phyloP scores from a whole-genome alignment of 441 rosid species.

The Omphalea diandra region DNA sequence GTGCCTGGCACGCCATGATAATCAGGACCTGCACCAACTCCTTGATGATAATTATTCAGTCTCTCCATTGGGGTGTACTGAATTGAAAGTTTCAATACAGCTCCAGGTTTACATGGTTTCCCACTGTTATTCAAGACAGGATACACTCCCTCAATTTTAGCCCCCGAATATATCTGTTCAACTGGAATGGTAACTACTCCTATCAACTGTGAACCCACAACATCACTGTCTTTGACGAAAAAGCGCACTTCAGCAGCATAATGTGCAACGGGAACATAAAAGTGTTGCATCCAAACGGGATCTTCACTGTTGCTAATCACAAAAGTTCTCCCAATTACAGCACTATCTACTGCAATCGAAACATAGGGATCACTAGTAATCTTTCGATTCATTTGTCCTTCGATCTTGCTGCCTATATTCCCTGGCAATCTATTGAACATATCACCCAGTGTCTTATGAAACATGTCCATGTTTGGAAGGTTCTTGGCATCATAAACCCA shows the following conservation, averaged over 20 bases:
- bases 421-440: conserved; percentile 51
- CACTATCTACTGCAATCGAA: conserved; percentile 54
- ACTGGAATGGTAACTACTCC: conserved; percentile 81
- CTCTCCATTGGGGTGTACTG: conserved; percentile 74
- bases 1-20: conserved; percentile 87
- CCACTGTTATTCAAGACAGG: conserved; percentile 57
- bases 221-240: conserved; percentile 89
- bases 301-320: conserved; percentile 84
- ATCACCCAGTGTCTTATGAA: conserved; percentile 79
- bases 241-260: conserved; percentile 77
- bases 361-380: conserved; percentile 97
- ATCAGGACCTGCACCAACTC: conserved; percentile 89
- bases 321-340: conserved; percentile 77
- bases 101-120: conserved; percentile 88
- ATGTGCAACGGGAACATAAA: conserved; percentile 91
- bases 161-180: conserved; percentile 66
- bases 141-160: conserved; percentile 63
- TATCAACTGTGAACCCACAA: conserved; percentile 85
- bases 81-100: conserved; percentile 58
- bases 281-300: conserved; percentile 91
- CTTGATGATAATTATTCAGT: conserved; percentile 63
- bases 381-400: conserved; percentile 45
- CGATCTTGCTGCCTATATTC: conserved; percentile 42
- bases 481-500: conserved; percentile 57
- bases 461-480: conserved; percentile 98